These are phyloP conservation scores for Schizochytrium sp. DNA, from an alignment of 108 stramenopile genomes.

Conservation along the genomic window DNA sequence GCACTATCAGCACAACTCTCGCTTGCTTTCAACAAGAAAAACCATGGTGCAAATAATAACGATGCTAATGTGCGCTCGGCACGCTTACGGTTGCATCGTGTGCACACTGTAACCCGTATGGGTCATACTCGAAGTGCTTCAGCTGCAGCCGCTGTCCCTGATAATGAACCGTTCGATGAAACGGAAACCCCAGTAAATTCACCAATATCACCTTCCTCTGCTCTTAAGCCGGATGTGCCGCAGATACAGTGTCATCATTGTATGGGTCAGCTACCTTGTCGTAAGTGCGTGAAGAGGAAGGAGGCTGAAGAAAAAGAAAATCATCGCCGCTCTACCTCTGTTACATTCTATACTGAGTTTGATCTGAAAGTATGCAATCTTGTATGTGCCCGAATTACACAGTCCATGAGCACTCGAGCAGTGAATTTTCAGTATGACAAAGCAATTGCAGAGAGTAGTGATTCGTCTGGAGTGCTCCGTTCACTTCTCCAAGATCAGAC, in stretches of 20 bases:
- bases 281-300: neutral
- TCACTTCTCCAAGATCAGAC: constrained; percentile 13
- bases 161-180: neutral
- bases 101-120: too few species aligned
- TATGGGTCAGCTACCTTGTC: neutral
- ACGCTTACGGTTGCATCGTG: too few species aligned
- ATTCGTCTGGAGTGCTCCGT: constrained; percentile 1
- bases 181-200: neutral
- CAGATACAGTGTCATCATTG: neutral
- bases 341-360: constrained; percentile 3
- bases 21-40: neutral
- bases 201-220: neutral
- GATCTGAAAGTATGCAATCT: neutral
- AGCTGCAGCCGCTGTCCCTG: neutral
- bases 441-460: constrained; percentile 16
- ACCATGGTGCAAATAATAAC: neutral
- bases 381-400: constrained; percentile 14
- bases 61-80: too few species aligned
- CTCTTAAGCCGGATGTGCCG: neutral
- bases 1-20: neutral
- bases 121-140: too few species aligned
- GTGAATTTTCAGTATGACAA: constrained; percentile 47
- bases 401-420: neutral
- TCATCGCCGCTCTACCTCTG: neutral
- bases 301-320: neutral